Base-by-base conservation (phyloP, 2,329 filamentous ascomycete species). In the Rhinocladiella mackenziei region DNA sequence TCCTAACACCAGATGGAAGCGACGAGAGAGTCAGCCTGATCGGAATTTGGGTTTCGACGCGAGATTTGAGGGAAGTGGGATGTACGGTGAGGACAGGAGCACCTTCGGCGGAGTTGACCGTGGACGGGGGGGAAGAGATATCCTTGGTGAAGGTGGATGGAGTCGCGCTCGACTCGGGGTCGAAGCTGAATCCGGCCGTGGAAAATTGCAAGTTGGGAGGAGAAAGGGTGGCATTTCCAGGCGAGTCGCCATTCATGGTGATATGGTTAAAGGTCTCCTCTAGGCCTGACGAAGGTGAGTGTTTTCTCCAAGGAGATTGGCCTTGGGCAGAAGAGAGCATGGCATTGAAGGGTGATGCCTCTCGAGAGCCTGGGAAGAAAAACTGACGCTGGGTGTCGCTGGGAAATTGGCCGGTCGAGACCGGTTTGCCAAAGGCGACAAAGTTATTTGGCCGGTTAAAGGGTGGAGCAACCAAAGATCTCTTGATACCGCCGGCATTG, bases 21-120 rank as follows among this genome's bases (percentile, higher is more conserved):
- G 85, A 81, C 45, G 81, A 83, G 28, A 97, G 67, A 0, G 82
- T 84, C 65, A 97, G 75, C 58, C 83, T 83, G 56, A 96, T 87
- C 6, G 86, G 86, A 56, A 97, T 96, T 62, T 97, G 92, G 0
- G 92, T 97, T 69, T 98, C 92, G 13, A 97, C 92, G 15, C 92
- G 82, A 11, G 89, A 95, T 66, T 96, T 97, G 44, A 79, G 62
- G 4, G 83, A 83, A 3, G 80, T 85, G 4, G 81, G 79, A 51
- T 82, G 74, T 31, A 86, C 78, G 9, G 74, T 76, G 28, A 86
- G 63, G 38, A 65, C 56, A 15, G 70, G 69, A 25, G 30, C 39
- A 5, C 52, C 53, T 20, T 58, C 56, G 9, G 49, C 25, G 45
- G 58, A 56, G 42, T 58, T 47, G 22, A 51, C 41, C 6, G 56